These are phyloP conservation scores for Globisporangium paddicum DNA, from an alignment of 352 stramenopile species.

Conservation along the genomic window DNA sequence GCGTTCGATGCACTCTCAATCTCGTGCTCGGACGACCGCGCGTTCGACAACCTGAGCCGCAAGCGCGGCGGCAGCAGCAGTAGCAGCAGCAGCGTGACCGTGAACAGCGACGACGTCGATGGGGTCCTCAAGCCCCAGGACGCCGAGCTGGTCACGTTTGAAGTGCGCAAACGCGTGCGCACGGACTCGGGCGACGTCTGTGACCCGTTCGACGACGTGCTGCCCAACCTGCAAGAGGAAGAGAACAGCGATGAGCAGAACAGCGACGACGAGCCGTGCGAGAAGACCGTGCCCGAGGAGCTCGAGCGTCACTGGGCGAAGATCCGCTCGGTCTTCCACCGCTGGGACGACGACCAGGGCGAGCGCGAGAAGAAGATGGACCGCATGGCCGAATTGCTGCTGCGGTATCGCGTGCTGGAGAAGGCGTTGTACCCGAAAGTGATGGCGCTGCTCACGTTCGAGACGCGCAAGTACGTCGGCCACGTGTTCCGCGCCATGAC, in stretches of 20 bases:
- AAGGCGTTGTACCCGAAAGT: constrained; percentile 72
- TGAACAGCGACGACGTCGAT: constrained; percentile 7
- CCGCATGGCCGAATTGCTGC: constrained; percentile 66
- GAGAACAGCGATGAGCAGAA: constrained; percentile 50
- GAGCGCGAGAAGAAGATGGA: constrained; percentile 79
- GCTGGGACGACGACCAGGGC: constrained; percentile 64
- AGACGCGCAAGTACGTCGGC: constrained; percentile 79
- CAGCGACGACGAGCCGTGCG: constrained; percentile 46
- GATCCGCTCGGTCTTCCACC: constrained; percentile 70
- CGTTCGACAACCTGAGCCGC: constrained; percentile 17
- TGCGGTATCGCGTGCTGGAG: constrained; percentile 70
- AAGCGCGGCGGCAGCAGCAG: constrained; percentile 12
- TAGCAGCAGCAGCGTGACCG: neutral
- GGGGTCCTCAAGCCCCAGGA: neutral
- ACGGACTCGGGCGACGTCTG: constrained; percentile 29
- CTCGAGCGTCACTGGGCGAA: constrained; percentile 71
- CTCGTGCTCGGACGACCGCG: constrained; percentile 21
- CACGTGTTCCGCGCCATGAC: constrained; percentile 76
- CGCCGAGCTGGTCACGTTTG: constrained; percentile 2
- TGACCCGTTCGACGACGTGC: constrained; percentile 14
- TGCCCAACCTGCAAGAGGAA: constrained; percentile 26
- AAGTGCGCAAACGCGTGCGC: constrained; percentile 12
- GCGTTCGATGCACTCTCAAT: constrained; percentile 46
- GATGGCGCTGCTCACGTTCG: constrained; percentile 66
- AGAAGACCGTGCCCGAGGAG: constrained; percentile 68